phyloP scores from a whole-genome alignment of 306 rosid genomes.

The Vicia villosa region DNA sequence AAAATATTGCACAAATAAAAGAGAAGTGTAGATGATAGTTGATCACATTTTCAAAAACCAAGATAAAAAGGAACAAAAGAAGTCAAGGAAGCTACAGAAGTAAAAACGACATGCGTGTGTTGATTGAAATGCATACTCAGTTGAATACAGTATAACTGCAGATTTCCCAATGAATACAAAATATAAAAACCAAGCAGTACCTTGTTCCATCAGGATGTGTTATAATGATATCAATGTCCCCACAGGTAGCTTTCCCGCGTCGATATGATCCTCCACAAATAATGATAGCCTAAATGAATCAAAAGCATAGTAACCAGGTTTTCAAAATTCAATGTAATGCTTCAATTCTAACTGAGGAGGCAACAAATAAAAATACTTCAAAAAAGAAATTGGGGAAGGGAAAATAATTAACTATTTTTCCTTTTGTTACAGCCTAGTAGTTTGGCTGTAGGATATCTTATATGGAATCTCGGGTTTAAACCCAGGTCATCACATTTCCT shows the following conservation, averaged over 20 bases:
- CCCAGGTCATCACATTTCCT: no score
- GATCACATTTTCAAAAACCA: slow-evolving; percentile 6
- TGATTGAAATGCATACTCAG: background rate
- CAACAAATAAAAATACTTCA: background rate
- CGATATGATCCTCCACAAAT: slow-evolving; percentile 94
- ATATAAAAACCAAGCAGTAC: slow-evolving; percentile 40
- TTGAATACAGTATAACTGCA: background rate
- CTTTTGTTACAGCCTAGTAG: no score
- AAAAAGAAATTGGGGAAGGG: no score
- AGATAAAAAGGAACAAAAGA: slow-evolving; percentile 2
- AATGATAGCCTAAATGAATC: slow-evolving; percentile 55
- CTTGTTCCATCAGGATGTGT: slow-evolving; percentile 94
- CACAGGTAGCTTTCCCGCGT: slow-evolving; percentile 91
- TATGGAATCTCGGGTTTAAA: no score
- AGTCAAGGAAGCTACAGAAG: slow-evolving; percentile 14
- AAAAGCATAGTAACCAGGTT: slow-evolving; percentile 14
- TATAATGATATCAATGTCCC: slow-evolving; percentile 86
- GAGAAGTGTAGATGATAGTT: slow-evolving; percentile 7
- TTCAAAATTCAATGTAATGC: slow-evolving; percentile 23
- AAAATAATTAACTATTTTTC: no score
- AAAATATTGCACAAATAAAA: slow-evolving; percentile 25
- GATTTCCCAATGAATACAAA: slow-evolving; percentile 15
- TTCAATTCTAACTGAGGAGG: slow-evolving; percentile 5
- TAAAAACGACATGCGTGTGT: background rate
- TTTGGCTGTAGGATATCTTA: no score